phyloP scores from a whole-genome alignment of 129 eudicot genomes.

The Pulicaria dysenterica region DNA sequence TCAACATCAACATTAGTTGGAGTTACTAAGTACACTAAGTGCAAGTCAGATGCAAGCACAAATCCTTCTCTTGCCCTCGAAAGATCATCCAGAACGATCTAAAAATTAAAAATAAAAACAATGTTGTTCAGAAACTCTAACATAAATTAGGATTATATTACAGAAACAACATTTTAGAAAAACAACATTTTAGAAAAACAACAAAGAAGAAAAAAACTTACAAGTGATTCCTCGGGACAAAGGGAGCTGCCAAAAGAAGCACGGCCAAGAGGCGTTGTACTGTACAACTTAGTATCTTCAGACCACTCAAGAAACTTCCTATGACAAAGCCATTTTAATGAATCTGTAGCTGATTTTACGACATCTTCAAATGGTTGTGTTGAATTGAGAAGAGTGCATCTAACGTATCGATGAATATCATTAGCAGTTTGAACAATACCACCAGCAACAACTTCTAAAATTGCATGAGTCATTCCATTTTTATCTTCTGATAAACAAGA shows the following conservation, averaged over 20 bases:
- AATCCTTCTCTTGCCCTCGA: constrained; percentile 97
- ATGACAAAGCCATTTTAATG: constrained; percentile 91
- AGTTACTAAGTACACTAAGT: constrained; percentile 87
- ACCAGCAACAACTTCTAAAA: constrained; percentile 93
- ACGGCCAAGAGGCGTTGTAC: constrained; percentile 89
- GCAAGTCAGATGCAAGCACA: constrained; percentile 96
- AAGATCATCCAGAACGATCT: constrained; percentile 98
- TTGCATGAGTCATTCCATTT: constrained; percentile 99
- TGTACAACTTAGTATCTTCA: constrained; percentile 86
- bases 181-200: not conserved
- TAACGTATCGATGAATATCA: constrained; percentile 92
- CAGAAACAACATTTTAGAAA: not conserved
- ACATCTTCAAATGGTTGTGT: constrained; percentile 99
- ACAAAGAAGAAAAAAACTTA: constrained; percentile 32
- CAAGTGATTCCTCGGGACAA: constrained; percentile 95
- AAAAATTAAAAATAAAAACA: constrained; percentile 13
- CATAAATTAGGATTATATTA: not conserved
- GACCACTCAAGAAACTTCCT: constrained; percentile 92
- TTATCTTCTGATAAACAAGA: constrained; percentile 98
- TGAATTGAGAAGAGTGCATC: constrained; percentile 95
- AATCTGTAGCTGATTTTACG: constrained; percentile 93
- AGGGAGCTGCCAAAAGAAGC: constrained; percentile 98
- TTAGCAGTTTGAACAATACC: constrained; percentile 98
- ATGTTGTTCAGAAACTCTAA: not conserved
- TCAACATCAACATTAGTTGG: constrained; percentile 95